phyloP scores from a whole-genome alignment of 345 rosid species.

The Nephelium lappaceum region DNA sequence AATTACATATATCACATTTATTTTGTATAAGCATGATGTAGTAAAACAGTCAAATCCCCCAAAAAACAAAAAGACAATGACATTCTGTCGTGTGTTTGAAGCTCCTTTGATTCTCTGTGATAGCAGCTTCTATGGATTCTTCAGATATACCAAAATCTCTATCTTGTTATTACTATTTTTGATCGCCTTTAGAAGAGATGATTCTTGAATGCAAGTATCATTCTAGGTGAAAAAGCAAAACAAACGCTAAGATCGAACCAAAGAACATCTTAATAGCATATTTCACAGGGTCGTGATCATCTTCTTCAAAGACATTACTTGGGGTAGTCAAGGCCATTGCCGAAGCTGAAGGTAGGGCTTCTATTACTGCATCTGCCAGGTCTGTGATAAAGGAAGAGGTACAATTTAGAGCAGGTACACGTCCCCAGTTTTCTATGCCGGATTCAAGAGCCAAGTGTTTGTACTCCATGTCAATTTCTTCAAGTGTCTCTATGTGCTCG shows the following conservation, averaged over 20 bases:
- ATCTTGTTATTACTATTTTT: background rate
- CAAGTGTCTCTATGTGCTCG: constrained; percentile 94
- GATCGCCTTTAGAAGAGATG: constrained; percentile 35
- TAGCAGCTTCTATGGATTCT: background rate
- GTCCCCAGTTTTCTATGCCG: constrained; percentile 90
- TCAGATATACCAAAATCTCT: background rate
- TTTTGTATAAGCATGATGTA: background rate
- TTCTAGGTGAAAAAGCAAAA: constrained; percentile 62
- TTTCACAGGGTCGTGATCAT: constrained; percentile 47
- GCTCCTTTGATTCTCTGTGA: background rate
- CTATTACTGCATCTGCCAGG: constrained; percentile 88
- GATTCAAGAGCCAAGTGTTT: constrained; percentile 83
- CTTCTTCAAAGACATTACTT: constrained; percentile 37
- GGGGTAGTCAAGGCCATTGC: constrained; percentile 55
- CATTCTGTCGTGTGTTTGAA: too few relatives aligned
- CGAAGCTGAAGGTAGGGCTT: constrained; percentile 86
- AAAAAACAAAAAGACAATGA: background rate
- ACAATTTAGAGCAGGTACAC: constrained; percentile 85
- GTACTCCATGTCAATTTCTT: constrained; percentile 95
- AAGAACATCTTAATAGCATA: constrained; percentile 64
- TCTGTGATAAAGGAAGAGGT: constrained; percentile 84
- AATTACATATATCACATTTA: background rate
- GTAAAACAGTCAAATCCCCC: background rate
- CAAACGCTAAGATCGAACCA: constrained; percentile 75
- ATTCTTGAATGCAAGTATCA: constrained; percentile 61